Evolutionary conservation across 331 rosid genomes (phyloP).

Genomic region (Prunus yedoensis): DNA sequence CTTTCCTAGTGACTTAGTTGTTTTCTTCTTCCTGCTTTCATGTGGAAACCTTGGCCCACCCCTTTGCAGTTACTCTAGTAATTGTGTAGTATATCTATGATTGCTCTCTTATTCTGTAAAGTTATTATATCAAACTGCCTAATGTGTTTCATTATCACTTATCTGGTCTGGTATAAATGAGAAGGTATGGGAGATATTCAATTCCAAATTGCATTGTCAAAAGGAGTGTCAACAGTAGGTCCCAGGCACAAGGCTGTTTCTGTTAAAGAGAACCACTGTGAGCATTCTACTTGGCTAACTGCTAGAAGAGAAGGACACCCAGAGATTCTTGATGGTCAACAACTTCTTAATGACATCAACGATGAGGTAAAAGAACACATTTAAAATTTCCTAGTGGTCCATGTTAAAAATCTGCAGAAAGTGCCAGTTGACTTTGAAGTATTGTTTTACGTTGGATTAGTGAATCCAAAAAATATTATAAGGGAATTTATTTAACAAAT

Average conservation of each 20-base stretch:
- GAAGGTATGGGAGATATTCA: constrained; percentile 45
- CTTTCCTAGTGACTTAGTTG: background rate
- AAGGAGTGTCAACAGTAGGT: constrained; percentile 65
- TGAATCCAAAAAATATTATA: background rate
- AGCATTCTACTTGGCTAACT: constrained; percentile 65
- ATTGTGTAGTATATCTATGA: background rate
- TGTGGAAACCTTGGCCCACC: background rate
- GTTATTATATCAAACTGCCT: background rate
- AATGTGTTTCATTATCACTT: constrained; percentile 12
- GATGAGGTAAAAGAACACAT: constrained; percentile 41
- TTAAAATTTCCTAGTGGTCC: background rate
- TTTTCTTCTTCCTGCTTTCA: background rate
- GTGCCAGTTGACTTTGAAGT: constrained; percentile 7
- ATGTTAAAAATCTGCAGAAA: background rate
- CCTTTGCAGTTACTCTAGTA: background rate
- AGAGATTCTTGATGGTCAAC: constrained; percentile 61
- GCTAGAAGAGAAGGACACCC: constrained; percentile 66
- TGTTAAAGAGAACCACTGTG: constrained; percentile 39
- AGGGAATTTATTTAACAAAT: background rate
- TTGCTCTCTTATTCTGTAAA: background rate
- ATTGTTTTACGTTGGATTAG: background rate
- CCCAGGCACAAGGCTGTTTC: constrained; percentile 56
- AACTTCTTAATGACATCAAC: constrained; percentile 45
- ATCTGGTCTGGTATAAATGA: constrained; percentile 16
- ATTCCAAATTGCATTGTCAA: constrained; percentile 62